Percentiles rank a stretch among this genome's conserved stretches.
Evolutionary conservation across 345 rosid species (phyloP).

Genomic region (Populus nigra): DNA sequence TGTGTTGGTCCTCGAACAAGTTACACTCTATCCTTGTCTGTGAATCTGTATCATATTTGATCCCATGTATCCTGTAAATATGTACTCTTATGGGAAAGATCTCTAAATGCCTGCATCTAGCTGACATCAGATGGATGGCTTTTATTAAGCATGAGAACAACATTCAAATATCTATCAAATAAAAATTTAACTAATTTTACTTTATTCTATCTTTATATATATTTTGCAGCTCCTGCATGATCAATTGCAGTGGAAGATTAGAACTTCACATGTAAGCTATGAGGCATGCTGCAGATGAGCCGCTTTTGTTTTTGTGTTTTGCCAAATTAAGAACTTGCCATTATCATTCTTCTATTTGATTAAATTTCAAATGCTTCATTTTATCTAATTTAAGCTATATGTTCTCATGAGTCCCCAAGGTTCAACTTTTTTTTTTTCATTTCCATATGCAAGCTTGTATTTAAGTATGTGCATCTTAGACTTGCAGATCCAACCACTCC

Average conservation of each 20-base stretch:
- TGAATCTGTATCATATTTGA: no score
- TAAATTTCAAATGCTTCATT: neutral
- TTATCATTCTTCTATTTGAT: neutral
- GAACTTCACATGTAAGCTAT: slow-evolving; percentile 69
- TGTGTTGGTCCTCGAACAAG: no score
- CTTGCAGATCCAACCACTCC: neutral
- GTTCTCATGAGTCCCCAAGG: neutral
- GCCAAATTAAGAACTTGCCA: neutral
- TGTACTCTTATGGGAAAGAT: no score
- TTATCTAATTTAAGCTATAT: no score
- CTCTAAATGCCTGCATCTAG: no score
- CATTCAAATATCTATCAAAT: neutral
- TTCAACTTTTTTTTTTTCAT: neutral
- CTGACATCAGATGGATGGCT: neutral
- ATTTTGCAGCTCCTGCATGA: slow-evolving; percentile 70
- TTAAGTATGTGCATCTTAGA: neutral
- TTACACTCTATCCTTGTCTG: no score
- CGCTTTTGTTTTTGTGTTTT: neutral
- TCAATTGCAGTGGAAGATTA: slow-evolving; percentile 80
- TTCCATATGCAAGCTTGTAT: neutral
- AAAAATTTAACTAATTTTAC: neutral
- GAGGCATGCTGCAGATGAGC: no score
- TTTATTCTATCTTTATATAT: slow-evolving; percentile 15
- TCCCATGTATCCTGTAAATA: no score
- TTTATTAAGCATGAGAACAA: neutral